Base-by-base conservation (phyloP, 768 basidiomycete species). In the Naematelia aurantialba region DNA sequence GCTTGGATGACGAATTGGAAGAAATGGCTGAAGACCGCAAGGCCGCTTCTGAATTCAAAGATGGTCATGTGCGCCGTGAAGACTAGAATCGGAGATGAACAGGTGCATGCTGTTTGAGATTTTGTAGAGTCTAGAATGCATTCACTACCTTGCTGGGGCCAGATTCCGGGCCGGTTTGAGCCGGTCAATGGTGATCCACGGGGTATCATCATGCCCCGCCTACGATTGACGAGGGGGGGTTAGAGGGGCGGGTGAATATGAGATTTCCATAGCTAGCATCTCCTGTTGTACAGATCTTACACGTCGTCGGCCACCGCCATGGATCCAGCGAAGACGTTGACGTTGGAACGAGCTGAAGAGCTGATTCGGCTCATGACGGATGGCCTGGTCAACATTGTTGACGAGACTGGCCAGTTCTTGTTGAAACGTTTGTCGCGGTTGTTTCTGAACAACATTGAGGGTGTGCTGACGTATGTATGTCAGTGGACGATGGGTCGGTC, bases 321-420 rank as follows among this genome's bases (percentile, higher is more conserved):
- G 58, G 49, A 54, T 3, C 45, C 45, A 47, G 48, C 53, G 34
- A 53, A 27, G 45, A 30, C 39, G 48, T 62, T 52, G 25, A 72
- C 66, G 4, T 25, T 60, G 21, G 58, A 69, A 8, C 52, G 63
- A 45, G 71, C 73, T 1, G 63, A 65, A 46, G 60, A 67, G 45
- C 65, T 75, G 45, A 66, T 77, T 45, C 48, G 66, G 29, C 62
- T 58, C 24, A 55, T 77, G 50, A 76, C 70, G 5, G 72, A 77
- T 53, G 71, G 70, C 5, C 60, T 77, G 0, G 81, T 84, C 56
- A 81, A 82, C 56, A 83, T 84, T 72, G 78, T 81, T 58, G 83
- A 84, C 69, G 79, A 79, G 61, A 80, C 79, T 0, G 83, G 83
- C 34, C 79, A 82, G 67, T 84, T 81, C 71, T 68, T 84, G 19